Evolutionary conservation across 805 yeast genomes (phyloP).

Genomic region (Candida dajiaensis): DNA sequence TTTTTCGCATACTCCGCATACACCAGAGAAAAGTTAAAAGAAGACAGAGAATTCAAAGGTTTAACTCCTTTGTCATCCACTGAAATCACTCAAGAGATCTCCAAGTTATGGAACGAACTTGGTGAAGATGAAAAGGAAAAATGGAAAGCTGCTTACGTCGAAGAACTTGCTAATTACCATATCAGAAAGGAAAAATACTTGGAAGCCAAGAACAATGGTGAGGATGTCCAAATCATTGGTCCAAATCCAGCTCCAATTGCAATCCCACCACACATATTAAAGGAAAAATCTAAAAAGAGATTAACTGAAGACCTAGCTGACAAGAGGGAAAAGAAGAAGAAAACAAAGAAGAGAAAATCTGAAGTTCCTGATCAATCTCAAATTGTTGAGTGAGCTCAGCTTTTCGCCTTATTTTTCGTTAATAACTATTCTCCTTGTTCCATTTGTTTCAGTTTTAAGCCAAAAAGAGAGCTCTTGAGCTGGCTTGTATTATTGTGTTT

Average conservation of each 20-base stretch:
- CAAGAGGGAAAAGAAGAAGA: conserved; percentile 47
- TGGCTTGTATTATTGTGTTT: not conserved
- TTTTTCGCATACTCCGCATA: conserved; percentile 75
- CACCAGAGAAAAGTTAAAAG: conserved; percentile 64
- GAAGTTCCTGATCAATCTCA: not conserved
- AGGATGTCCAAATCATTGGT: conserved; percentile 17
- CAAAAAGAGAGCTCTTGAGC: no score
- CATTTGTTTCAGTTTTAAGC: not conserved
- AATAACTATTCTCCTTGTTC: not conserved
- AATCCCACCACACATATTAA: conserved; percentile 28
- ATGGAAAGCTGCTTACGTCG: conserved; percentile 56
- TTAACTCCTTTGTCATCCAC: conserved; percentile 62
- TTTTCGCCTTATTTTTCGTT: not conserved
- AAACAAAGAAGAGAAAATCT: conserved; percentile 41
- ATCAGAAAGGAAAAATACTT: conserved; percentile 39
- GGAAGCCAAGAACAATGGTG: conserved; percentile 38
- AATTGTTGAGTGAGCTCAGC: not conserved
- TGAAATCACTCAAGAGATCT: conserved; percentile 74
- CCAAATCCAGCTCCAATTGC: conserved; percentile 37
- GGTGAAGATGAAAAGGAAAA: conserved; percentile 62
- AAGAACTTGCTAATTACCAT: conserved; percentile 40
- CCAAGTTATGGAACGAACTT: conserved; percentile 73
- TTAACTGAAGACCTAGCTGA: conserved; percentile 30
- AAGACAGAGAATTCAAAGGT: conserved; percentile 56
- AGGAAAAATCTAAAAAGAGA: conserved; percentile 32